Conservation (phyloP, 2,329 filamentous ascomycete species). For the Penicillium crustosum region DNA sequence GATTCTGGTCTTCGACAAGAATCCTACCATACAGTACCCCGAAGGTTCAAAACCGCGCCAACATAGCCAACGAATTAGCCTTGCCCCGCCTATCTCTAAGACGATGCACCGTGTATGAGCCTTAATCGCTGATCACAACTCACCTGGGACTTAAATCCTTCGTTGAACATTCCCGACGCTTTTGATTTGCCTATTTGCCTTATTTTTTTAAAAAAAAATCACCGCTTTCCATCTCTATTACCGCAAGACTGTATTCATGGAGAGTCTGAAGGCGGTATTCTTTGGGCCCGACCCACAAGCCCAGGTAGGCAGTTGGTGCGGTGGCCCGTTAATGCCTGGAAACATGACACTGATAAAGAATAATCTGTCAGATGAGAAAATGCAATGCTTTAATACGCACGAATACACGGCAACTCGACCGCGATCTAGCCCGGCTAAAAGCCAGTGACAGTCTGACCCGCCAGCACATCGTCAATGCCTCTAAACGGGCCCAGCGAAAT, state of each 20-base stretch:
- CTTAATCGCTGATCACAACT: slow-evolving; percentile 7
- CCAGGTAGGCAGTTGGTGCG: slow-evolving; percentile 62
- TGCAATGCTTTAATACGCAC: slow-evolving; percentile 86
- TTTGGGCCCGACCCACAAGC: slow-evolving; percentile 89
- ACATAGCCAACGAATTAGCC: not conserved
- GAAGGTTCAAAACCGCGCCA: not conserved
- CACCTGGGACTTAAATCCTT: not conserved
- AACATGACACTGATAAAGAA: slow-evolving; percentile 10
- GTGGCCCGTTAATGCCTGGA: not conserved
- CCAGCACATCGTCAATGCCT: slow-evolving; percentile 77
- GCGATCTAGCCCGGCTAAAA: slow-evolving; percentile 79
- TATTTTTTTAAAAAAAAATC: not conserved
- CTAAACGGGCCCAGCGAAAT: slow-evolving; percentile 76
- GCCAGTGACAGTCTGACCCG: slow-evolving; percentile 80
- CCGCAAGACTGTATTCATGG: slow-evolving; percentile 60
- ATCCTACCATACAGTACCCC: not conserved
- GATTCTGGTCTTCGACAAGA: not conserved
- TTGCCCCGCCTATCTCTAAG: slow-evolving; percentile 9
- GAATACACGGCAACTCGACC: slow-evolving; percentile 92
- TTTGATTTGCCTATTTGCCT: not conserved
- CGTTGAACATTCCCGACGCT: not conserved
- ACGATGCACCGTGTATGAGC: slow-evolving; percentile 9
- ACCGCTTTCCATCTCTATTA: not conserved
- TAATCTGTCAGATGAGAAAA: slow-evolving; percentile 73
- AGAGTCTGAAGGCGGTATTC: slow-evolving; percentile 81